Conservation (phyloP, 192 early-diverging fungal species). For the Pilaira anomala region DNA sequence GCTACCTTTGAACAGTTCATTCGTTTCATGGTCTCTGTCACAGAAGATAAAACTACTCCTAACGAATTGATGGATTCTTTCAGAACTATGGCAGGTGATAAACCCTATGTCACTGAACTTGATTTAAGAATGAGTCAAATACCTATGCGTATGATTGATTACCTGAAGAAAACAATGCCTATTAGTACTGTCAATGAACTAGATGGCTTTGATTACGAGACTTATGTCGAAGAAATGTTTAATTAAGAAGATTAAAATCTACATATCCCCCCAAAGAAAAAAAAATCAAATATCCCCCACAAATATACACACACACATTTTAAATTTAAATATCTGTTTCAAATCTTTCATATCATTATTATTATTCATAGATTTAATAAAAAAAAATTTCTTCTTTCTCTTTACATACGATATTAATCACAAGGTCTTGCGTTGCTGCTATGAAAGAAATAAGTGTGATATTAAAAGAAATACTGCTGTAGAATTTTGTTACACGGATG, state of each 20-base stretch:
- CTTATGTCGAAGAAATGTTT: conserved; percentile 69
- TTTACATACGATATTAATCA: no score
- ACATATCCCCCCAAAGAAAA: neutral
- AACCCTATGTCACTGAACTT: conserved; percentile 80
- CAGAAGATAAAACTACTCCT: conserved; percentile 87
- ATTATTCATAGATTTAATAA: no score
- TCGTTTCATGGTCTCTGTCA: conserved; percentile 76
- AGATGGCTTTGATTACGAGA: conserved; percentile 76
- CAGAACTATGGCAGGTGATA: conserved; percentile 80
- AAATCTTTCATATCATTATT: no score
- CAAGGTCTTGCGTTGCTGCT: no score
- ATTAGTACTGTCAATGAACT: conserved; percentile 34
- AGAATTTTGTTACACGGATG: no score
- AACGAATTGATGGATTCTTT: conserved; percentile 87
- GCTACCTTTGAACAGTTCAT: conserved; percentile 90
- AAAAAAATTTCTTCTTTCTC: no score
- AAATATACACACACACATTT: no score
- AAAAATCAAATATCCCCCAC: neutral
- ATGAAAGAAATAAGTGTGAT: no score
- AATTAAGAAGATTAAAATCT: no score
- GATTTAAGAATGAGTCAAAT: conserved; percentile 81
- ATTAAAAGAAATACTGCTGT: no score
- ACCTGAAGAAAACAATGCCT: conserved; percentile 77
- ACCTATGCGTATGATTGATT: conserved; percentile 67
- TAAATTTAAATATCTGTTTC: no score